These are phyloP conservation scores for Elsinoe ampelina DNA, from an alignment of 2,329 filamentous ascomycete species.

Conservation along the genomic window DNA sequence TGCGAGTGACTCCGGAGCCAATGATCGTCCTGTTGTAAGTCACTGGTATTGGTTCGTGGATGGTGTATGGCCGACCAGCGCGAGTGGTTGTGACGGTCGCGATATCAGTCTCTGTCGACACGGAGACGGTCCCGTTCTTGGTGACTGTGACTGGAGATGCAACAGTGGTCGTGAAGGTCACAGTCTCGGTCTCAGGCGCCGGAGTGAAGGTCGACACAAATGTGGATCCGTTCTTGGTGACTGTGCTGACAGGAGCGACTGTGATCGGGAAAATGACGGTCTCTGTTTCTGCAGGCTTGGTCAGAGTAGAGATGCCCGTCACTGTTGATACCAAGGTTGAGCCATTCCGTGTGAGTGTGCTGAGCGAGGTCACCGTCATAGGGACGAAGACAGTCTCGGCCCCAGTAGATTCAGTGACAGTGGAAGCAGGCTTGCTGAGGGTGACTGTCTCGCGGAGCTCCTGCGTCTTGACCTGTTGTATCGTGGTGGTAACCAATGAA, in stretches of 20 bases:
- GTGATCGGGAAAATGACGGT: not conserved
- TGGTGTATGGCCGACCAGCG: not conserved
- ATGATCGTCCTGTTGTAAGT: not conserved
- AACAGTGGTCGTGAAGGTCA: not conserved
- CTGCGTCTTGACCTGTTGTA: not conserved
- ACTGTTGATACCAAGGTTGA: not conserved
- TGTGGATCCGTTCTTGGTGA: not conserved
- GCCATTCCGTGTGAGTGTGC: not conserved
- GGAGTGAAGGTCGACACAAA: not conserved
- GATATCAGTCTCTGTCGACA: not conserved
- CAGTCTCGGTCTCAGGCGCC: not conserved
- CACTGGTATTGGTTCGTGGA: conserved; percentile 1
- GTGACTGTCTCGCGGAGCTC: conserved; percentile 1
- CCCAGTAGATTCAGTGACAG: not conserved
- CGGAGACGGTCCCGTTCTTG: not conserved
- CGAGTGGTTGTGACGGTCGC: not conserved
- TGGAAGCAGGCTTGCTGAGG: not conserved
- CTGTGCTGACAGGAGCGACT: not conserved
- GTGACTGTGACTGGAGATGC: not conserved
- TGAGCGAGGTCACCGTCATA: not conserved
- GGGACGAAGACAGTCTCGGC: not conserved
- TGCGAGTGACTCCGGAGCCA: not conserved
- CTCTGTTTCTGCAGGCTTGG: not conserved
- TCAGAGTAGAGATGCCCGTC: not conserved
- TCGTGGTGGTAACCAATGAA: not conserved